These are phyloP conservation scores for Sedum album DNA, from an alignment of 164 flowering plant genomes.

Conservation along the genomic window DNA sequence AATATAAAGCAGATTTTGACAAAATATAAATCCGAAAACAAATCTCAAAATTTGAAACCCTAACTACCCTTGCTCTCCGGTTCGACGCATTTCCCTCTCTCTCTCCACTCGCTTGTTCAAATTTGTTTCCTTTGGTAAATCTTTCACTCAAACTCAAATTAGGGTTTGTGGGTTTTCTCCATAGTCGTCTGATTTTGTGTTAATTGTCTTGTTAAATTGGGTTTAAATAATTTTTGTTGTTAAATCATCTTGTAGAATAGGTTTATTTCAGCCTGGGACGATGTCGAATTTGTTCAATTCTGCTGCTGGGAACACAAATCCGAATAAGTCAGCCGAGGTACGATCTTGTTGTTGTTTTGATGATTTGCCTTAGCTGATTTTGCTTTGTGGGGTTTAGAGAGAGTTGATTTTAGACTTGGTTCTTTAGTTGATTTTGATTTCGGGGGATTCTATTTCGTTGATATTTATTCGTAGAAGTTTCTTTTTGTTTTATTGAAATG, in stretches of 20 bases:
- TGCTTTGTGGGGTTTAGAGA: not conserved
- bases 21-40: not conserved
- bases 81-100: not conserved
- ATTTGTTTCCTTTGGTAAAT: not conserved
- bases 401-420: not conserved
- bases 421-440: not conserved
- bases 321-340: slow-evolving; percentile 13
- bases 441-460: no score
- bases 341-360: not conserved
- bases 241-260: not conserved
- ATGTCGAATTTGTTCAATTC: not conserved
- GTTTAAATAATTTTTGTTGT: not conserved
- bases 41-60: not conserved
- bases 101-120: slow-evolving; percentile 3
- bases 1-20: not conserved
- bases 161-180: not conserved
- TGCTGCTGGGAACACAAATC: slow-evolving; percentile 9
- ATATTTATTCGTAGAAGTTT: no score
- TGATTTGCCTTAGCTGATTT: not conserved
- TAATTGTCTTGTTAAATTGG: not conserved
- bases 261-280: not conserved
- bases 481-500: not conserved
- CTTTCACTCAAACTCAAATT: not conserved
- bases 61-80: not conserved
- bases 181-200: not conserved